Conservation (phyloP, 2,329 filamentous ascomycete species). For the Metarhizium anisopliae region DNA sequence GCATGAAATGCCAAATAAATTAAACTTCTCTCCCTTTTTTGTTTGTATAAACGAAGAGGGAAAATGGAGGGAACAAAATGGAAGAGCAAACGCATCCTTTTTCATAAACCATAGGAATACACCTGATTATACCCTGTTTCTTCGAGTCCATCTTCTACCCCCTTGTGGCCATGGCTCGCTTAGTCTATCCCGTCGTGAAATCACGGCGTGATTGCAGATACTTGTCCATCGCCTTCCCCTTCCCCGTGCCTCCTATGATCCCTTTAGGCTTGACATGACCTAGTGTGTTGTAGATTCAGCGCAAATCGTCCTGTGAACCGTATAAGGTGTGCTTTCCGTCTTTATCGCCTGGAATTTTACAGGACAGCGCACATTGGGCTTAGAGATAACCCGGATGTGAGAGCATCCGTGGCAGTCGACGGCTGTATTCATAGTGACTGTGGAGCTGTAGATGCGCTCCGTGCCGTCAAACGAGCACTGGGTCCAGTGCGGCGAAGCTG, state of each 20-base stretch:
- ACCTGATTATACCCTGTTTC: not conserved
- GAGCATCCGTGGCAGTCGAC: slow-evolving; percentile 25
- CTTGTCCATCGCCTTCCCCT: too few relatives aligned
- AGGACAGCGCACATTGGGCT: slow-evolving; percentile 17
- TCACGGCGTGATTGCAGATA: not conserved
- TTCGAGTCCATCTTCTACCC: not conserved
- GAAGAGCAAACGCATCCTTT: too few relatives aligned
- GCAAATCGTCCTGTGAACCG: slow-evolving; percentile 20
- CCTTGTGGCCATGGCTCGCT: not conserved
- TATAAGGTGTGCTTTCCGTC: slow-evolving; percentile 14
- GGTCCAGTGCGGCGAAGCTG: slow-evolving; percentile 21
- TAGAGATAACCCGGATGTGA: slow-evolving; percentile 11
- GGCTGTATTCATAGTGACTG: slow-evolving; percentile 12
- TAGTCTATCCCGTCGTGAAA: not conserved
- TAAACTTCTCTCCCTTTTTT: too few relatives aligned
- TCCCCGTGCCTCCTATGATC: not conserved
- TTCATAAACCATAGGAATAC: not conserved
- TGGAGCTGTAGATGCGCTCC: slow-evolving; percentile 17
- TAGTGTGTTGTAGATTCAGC: slow-evolving; percentile 4
- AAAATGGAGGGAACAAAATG: too few relatives aligned
- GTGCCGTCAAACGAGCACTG: slow-evolving; percentile 15
- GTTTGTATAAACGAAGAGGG: too few relatives aligned
- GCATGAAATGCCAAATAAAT: not conserved
- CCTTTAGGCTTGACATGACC: not conserved
- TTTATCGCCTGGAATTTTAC: slow-evolving; percentile 11